Evolutionary conservation across 1,284 basidiomycete genomes (phyloP), one percentile per base, ranked within the genome.

Genomic region (Microbotryomycetes sp.): DNA sequence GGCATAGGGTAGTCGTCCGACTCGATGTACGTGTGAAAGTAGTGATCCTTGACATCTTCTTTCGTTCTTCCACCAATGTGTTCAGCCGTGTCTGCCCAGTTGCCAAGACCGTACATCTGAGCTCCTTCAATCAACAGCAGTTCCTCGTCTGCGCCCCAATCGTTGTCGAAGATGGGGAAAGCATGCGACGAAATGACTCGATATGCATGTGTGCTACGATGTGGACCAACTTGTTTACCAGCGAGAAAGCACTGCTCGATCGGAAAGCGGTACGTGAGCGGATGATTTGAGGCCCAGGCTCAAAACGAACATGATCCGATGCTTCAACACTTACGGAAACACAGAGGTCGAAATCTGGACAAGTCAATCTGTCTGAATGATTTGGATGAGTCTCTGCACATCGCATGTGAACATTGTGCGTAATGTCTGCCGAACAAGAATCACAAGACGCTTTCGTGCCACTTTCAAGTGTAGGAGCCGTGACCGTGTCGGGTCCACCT

Each of bases 91-190:
- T 94, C 93, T 73, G 88, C 86, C 94, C 94, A 98, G 76, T 97
- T 98, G 15, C 96, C 96, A 25, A 98, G 77, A 1, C 94, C 94
- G 72, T 92, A 89, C 36, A 85, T 82, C 31, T 89, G 84, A 59
- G 93, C 86, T 12, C 92, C 96, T 62, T 96, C 92, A 56, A 97
- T 81, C 32, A 98, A 80, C 12, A 97, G 79, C 2, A 97, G 80
- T 75, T 98, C 96, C 87, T 98, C 94, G 77, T 98, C 94, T 9
- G 93, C 96, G 36, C 93, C 94, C 94, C 94, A 98, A 74, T 96
- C 92, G 64, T 88, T 85, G 15, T 85, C 83, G 72, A 97, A 96
- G 72, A 98, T 96, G 4, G 94, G 94, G 75, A 94, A 92, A 7
- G 92, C 91, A 74, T 94, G 89, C 71, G 96, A 76, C 76, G 93